Evolutionary conservation across 352 stramenopile genomes (phyloP).

Genomic region (Phytophthora cactorum): DNA sequence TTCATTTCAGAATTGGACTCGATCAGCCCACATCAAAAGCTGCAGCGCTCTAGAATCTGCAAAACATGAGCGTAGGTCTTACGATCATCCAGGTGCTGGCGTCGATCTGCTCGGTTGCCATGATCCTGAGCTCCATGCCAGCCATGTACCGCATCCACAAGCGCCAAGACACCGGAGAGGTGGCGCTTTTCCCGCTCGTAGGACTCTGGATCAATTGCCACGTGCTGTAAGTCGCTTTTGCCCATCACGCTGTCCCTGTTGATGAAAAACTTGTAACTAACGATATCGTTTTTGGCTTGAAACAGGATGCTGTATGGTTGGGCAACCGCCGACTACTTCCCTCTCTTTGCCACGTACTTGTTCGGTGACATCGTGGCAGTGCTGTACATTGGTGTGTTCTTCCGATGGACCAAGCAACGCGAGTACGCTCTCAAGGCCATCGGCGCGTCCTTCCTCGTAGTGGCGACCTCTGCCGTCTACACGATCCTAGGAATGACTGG

Average conservation of each 20-base stretch:
- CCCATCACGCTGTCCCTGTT: conserved; percentile 2
- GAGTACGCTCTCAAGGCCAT: conserved; percentile 26
- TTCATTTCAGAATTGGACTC: conserved; percentile 36
- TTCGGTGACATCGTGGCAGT: conserved; percentile 40
- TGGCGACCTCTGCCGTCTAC: conserved; percentile 22
- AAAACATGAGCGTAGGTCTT: conserved; percentile 34
- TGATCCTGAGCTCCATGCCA: conserved; percentile 45
- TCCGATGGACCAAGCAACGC: conserved; percentile 35
- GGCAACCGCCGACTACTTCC: conserved; percentile 39
- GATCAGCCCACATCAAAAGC: neutral
- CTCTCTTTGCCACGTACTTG: conserved; percentile 36
- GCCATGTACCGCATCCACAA: conserved; percentile 51
- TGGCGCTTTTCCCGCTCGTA: conserved; percentile 46
- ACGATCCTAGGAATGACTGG: conserved; percentile 33
- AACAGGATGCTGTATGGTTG: conserved; percentile 44
- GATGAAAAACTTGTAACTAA: conserved; percentile 11
- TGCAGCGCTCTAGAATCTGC: neutral
- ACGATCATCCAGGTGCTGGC: conserved; percentile 42
- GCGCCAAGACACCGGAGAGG: conserved; percentile 33
- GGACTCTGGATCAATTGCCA: conserved; percentile 48
- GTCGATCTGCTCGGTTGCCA: conserved; percentile 45
- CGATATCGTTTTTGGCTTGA: conserved; percentile 9
- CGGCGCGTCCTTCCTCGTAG: conserved; percentile 20
- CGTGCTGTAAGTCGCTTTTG: conserved; percentile 33
- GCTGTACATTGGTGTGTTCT: conserved; percentile 43